These are phyloP conservation scores for Agrocybe pediades DNA, from an alignment of 768 basidiomycete genomes.

Conservation along the genomic window DNA sequence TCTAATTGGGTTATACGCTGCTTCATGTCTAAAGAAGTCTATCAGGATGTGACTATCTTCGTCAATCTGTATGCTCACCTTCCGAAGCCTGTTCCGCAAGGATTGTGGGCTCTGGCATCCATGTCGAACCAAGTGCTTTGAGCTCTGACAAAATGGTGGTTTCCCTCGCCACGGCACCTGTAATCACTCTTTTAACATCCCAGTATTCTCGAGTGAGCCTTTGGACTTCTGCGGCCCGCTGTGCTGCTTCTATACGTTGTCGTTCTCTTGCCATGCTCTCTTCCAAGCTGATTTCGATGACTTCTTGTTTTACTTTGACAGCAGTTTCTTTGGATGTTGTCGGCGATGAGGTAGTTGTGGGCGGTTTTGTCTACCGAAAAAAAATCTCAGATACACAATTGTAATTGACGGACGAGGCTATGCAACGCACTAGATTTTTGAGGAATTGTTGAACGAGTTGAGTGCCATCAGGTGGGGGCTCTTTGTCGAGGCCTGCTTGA, in stretches of 20 bases:
- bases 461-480: no score
- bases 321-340: no score
- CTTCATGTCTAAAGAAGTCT: neutral
- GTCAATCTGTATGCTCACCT: no score
- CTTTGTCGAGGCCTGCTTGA: no score
- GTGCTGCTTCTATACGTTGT: neutral
- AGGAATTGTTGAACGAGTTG: no score
- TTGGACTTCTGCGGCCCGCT: neutral
- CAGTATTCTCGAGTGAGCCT: constrained; percentile 26
- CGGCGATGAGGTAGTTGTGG: no score
- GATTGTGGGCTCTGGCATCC: constrained; percentile 6
- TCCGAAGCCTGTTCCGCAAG: neutral
- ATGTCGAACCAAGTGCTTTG: constrained; percentile 14
- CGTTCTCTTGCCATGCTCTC: neutral
- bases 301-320: no score
- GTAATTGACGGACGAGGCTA: no score
- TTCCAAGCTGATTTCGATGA: no score
- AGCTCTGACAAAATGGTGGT: constrained; percentile 27
- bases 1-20: neutral
- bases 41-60: neutral
- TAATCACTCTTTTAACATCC: constrained; percentile 28
- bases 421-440: no score
- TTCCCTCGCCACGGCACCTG: constrained; percentile 25
- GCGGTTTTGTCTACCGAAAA: no score
- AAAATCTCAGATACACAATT: no score